Evolutionary conservation across 331 rosid species (phyloP).

Genomic region (Rosa hybrid): DNA sequence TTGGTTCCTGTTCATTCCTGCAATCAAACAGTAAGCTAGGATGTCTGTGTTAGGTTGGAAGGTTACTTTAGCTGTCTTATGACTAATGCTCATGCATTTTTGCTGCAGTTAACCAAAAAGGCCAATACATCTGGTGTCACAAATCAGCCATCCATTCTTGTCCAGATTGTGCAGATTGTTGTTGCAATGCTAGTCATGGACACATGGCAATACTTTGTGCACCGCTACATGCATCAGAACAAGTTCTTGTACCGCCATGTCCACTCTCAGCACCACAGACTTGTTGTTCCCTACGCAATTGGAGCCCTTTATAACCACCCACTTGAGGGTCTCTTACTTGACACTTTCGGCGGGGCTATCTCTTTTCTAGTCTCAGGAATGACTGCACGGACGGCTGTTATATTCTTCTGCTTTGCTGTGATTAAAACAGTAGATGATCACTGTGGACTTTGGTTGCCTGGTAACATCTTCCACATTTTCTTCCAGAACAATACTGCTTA

Average conservation of each 20-base stretch:
- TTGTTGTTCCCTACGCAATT: constrained; percentile 83
- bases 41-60: neutral
- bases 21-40: neutral
- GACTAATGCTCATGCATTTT: constrained; percentile 22
- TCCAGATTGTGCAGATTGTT: constrained; percentile 57
- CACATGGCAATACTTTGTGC: constrained; percentile 90
- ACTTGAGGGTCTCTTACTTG: constrained; percentile 83
- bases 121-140: constrained; percentile 39
- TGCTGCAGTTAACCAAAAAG: constrained; percentile 56
- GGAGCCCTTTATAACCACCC: constrained; percentile 94
- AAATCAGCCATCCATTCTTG: constrained; percentile 56
- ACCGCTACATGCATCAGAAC: constrained; percentile 87
- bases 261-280: constrained; percentile 85
- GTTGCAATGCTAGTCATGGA: constrained; percentile 81
- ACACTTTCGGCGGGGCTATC: constrained; percentile 83
- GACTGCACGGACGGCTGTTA: constrained; percentile 82
- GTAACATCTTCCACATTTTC: constrained; percentile 65
- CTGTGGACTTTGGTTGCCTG: constrained; percentile 87
- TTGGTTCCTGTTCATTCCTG: neutral
- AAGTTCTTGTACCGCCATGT: constrained; percentile 77
- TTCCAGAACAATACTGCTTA: constrained; percentile 83
- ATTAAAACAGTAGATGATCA: constrained; percentile 86
- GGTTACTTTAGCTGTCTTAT: neutral
- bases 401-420: constrained; percentile 80
- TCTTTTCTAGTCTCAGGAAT: constrained; percentile 77